Evolutionary conservation across 2,329 filamentous ascomycete genomes (phyloP).

Genomic region (Atkinsonella texensis): DNA sequence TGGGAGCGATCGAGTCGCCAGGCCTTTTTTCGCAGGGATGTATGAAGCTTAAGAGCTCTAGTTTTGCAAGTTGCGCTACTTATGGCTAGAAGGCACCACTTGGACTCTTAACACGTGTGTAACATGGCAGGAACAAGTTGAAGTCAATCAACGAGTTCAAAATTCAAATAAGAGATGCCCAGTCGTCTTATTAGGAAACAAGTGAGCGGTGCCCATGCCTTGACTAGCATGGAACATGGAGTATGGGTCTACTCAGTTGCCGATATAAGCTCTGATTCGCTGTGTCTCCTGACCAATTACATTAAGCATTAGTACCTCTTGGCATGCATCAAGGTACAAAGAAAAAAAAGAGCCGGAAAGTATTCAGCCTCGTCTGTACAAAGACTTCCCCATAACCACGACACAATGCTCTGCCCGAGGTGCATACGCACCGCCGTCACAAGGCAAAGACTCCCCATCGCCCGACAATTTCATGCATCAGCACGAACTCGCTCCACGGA

Average conservation of each 20-base stretch:
- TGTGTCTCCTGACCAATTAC: too few relatives aligned
- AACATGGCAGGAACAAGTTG: constrained; percentile 17
- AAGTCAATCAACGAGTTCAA: background rate
- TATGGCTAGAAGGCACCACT: constrained; percentile 9
- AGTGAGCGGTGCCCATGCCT: too few relatives aligned
- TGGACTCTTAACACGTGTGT: constrained; percentile 19
- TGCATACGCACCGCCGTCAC: constrained; percentile 35
- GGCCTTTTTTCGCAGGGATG: background rate
- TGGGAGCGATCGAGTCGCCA: background rate
- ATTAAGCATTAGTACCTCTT: background rate
- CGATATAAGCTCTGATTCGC: too few relatives aligned
- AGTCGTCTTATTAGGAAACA: background rate
- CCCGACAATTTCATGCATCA: constrained; percentile 30
- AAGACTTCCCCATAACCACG: background rate
- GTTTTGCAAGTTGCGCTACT: background rate
- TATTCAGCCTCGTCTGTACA: constrained; percentile 1
- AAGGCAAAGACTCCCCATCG: constrained; percentile 17
- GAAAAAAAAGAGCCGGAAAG: too few relatives aligned
- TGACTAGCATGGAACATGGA: too few relatives aligned
- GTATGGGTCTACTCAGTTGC: too few relatives aligned
- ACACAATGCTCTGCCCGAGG: constrained; percentile 27
- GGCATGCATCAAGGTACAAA: too few relatives aligned
- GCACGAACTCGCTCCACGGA: constrained; percentile 24
- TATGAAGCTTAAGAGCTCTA: background rate
- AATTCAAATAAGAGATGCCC: background rate